Conservation (phyloP, 2,329 filamentous ascomycete species). For the Aspergillus arachidicola region DNA sequence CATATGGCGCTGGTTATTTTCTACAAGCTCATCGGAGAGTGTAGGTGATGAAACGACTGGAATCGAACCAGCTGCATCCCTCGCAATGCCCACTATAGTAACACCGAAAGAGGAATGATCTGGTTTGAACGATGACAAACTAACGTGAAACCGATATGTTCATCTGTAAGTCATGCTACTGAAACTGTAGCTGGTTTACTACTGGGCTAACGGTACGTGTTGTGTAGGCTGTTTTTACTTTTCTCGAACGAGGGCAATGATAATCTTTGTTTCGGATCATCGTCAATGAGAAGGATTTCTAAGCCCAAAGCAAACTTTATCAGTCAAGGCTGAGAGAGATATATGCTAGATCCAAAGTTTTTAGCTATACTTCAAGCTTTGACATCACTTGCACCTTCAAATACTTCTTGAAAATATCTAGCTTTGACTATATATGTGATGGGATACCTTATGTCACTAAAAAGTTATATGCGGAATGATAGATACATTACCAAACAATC, state of each 20-base stretch:
- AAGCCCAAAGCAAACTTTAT: neutral
- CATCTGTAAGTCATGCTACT: neutral
- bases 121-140: neutral
- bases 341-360: neutral
- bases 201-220: neutral
- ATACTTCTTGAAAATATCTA: neutral
- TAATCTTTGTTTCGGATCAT: neutral
- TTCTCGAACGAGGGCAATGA: neutral
- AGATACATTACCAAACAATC: neutral
- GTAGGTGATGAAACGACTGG: neutral
- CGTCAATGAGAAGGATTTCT: no score
- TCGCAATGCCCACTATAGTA: no score
- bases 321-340: neutral
- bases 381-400: neutral
- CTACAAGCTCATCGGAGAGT: no score
- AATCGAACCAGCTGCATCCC: neutral
- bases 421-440: neutral
- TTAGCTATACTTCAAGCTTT: neutral
- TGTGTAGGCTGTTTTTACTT: neutral
- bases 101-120: neutral
- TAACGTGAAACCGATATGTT: neutral
- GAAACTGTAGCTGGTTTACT: neutral
- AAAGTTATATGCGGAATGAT: neutral
- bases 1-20: neutral
- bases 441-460: neutral